Percentiles rank a stretch among this genome's conserved stretches.
phyloP scores from a whole-genome alignment of 768 basidiomycete genomes.

The Rhizopogon vulgaris region DNA sequence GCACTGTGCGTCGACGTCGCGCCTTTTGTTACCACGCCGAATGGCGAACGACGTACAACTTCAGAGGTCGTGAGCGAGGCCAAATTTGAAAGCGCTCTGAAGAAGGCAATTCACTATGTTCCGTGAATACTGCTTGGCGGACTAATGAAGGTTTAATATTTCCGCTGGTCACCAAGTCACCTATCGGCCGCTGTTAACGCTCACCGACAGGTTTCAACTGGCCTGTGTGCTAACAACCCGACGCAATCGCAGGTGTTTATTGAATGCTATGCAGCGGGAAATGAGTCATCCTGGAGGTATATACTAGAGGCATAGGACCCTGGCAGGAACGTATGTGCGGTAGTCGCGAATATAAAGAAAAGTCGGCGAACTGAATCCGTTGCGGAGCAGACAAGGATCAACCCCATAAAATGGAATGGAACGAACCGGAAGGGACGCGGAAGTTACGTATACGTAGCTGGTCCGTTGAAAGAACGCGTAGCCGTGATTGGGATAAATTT shows the following conservation, averaged over 20 bases:
- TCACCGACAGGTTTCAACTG: neutral
- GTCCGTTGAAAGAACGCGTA: constrained; percentile 11
- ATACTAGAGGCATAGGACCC: no score
- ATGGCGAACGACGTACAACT: no score
- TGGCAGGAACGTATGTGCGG: constrained; percentile 15
- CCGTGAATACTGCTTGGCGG: neutral
- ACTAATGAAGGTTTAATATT: neutral
- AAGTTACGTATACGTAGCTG: neutral
- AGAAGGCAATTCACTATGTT: neutral
- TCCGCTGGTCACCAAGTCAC: neutral
- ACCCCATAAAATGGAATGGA: constrained; percentile 18
- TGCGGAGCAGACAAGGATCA: constrained; percentile 27
- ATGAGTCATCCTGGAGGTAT: neutral
- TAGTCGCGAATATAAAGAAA: neutral
- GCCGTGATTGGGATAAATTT: neutral
- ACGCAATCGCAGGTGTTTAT: neutral
- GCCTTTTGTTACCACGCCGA: neutral
- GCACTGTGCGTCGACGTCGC: no score
- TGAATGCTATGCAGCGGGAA: neutral
- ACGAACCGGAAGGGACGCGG: constrained; percentile 4
- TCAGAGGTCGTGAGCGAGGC: neutral
- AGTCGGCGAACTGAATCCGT: constrained; percentile 1
- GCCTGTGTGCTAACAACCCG: neutral
- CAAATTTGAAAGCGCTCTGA: neutral
- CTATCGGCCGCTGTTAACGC: no score